phyloP scores from a whole-genome alignment of 2,329 filamentous ascomycete genomes.

The Metarhizium sp. region DNA sequence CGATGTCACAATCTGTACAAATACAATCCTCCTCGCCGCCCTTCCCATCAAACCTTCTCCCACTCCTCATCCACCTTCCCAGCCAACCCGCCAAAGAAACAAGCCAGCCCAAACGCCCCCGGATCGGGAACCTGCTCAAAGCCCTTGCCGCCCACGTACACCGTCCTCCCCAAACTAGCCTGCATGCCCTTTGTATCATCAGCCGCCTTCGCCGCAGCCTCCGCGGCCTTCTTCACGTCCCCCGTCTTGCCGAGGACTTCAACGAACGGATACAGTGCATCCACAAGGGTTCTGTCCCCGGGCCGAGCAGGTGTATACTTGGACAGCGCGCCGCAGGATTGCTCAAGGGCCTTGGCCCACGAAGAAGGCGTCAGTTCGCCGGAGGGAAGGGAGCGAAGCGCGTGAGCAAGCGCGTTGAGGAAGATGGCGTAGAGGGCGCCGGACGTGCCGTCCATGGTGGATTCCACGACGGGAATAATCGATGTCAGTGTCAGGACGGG shows the following conservation, averaged over 20 bases:
- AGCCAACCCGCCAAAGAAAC: constrained; percentile 73
- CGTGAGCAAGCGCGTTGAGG: constrained; percentile 72
- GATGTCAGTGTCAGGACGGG: constrained; percentile 41
- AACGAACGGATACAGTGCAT: constrained; percentile 84
- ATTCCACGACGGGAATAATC: constrained; percentile 47
- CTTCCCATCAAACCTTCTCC: background rate
- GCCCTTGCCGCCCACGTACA: constrained; percentile 34
- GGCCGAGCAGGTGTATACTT: constrained; percentile 84
- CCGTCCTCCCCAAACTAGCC: constrained; percentile 62
- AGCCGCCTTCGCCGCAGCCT: constrained; percentile 65
- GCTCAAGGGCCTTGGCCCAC: constrained; percentile 58
- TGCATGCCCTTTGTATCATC: constrained; percentile 87
- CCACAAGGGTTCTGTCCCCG: constrained; percentile 83
- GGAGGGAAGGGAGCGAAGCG: constrained; percentile 34
- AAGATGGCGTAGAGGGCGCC: constrained; percentile 69
- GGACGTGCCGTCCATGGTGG: constrained; percentile 52
- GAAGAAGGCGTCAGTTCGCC: constrained; percentile 29
- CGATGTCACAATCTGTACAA: background rate
- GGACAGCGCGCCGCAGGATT: constrained; percentile 60
- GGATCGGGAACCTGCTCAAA: constrained; percentile 44
- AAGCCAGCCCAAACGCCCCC: constrained; percentile 65
- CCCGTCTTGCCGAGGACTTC: constrained; percentile 56
- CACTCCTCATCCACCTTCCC: constrained; percentile 16
- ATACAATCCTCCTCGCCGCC: background rate
- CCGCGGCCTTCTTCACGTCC: constrained; percentile 62